Evolutionary conservation across 1,284 basidiomycete genomes (phyloP), one percentile per base, ranked within the genome.

Genomic region (Leccinum griseonigrum): DNA sequence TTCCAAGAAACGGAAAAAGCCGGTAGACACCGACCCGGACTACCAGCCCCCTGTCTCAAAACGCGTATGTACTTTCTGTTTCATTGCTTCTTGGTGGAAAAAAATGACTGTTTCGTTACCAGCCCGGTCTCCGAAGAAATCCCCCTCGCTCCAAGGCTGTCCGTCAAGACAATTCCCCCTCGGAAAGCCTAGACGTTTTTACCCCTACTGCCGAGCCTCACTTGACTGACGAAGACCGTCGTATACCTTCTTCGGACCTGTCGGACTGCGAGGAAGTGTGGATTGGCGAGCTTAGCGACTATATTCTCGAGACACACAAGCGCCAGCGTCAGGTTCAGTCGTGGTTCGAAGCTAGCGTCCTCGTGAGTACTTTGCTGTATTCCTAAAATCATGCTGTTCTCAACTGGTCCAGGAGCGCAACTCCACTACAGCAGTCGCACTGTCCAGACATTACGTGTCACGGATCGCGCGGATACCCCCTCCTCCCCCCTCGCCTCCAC

Each of bases 231-330:
- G 82, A 85, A 55, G 80, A 82, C 52, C 74, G 62, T 56, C 79
- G 77, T 51, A 75, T 84, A 16, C 75, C 76, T 6, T 90, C 90
- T 22, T 90, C 91, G 26, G 91, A 92, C 78, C 75, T 92, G 59
- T 89, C 90, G 38, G 91, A 91, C 63, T 90, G 85, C 66, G 82
- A 84, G 66, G 91, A 92, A 63, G 71, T 92, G 9, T 92, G 90
- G 90, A 76, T 79, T 57, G 79, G 77, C 34, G 90, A 90, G 67
- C 78, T 92, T 14, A 80, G 81, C 57, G 82, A 83, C 60, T 92
- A 92, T 69, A 79, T 85, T 58, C 70, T 86, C 36, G 86, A 91
- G 69, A 90, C 88, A 2, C 85, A 87, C 69, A 86, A 85, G 69
- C 84, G 90, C 55, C 83, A 85, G 72, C 83, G 83, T 54, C 85